Conservation (phyloP, 345 rosid genomes). For the Arabidopsis thaliana region DNA sequence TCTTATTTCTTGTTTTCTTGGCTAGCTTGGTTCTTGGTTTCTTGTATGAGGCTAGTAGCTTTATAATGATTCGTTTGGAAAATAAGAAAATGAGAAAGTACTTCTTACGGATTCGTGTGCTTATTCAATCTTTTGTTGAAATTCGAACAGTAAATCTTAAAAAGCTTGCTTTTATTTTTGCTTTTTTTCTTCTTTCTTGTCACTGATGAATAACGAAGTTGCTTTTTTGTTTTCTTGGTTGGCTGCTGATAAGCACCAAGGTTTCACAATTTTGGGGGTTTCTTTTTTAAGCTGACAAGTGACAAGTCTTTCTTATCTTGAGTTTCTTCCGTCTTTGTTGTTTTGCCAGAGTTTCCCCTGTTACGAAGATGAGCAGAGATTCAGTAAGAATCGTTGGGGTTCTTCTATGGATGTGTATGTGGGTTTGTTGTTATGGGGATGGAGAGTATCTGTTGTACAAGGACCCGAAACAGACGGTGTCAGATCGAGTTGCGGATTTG, state of each 20-base stretch:
- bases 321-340: conserved; percentile 14
- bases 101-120: background rate
- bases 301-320: conserved; percentile 25
- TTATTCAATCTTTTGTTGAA: conserved; percentile 18
- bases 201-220: conserved; percentile 22
- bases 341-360: conserved; percentile 25
- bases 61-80: background rate
- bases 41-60: background rate
- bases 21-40: conserved; percentile 5
- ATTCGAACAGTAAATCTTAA: conserved; percentile 26
- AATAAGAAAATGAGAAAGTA: background rate
- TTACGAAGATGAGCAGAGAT: conserved; percentile 43
- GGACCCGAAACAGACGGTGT: conserved; percentile 54
- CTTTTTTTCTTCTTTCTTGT: background rate
- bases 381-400: conserved; percentile 27
- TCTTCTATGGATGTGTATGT: conserved; percentile 44
- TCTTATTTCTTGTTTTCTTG: background rate
- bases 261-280: background rate
- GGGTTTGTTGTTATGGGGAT: conserved; percentile 44
- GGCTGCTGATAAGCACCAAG: conserved; percentile 16
- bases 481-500: conserved; percentile 54
- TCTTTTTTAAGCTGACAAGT: conserved; percentile 10
- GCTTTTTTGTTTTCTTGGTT: conserved; percentile 28
- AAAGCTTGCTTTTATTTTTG: conserved; percentile 1
- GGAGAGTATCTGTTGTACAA: conserved; percentile 55